A percentile compares a stretch with the other conserved stretches of the same genome.
These are phyloP conservation scores for Arxiozyma heterogenica DNA, from an alignment of 1,139 yeast species.

Conservation along the genomic window DNA sequence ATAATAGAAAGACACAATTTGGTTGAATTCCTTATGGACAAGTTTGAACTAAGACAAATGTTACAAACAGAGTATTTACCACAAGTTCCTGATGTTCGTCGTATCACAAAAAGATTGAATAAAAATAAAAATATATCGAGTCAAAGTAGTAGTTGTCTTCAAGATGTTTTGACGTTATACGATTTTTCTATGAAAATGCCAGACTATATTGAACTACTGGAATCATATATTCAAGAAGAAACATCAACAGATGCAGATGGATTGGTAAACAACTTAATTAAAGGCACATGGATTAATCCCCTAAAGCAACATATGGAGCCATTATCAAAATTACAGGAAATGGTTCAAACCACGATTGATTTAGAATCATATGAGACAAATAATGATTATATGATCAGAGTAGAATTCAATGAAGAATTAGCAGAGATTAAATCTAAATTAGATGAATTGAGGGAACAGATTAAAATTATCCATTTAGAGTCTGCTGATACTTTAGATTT, in stretches of 20 bases:
- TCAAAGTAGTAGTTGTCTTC: conserved; percentile 34
- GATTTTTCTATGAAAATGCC: conserved; percentile 70
- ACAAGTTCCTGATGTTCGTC: conserved; percentile 73
- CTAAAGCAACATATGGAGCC: conserved; percentile 42
- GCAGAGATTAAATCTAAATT: conserved; percentile 51
- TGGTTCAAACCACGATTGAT: conserved; percentile 89
- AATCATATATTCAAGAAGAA: conserved; percentile 34
- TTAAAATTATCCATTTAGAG: conserved; percentile 50
- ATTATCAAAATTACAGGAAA: conserved; percentile 62
- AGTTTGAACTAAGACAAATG: conserved; percentile 54
- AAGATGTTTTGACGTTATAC: conserved; percentile 85
- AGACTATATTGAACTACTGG: conserved; percentile 47
- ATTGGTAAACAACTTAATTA: conserved; percentile 33
- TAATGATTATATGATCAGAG: conserved; percentile 75
- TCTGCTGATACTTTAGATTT: conserved; percentile 69
- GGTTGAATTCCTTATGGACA: conserved; percentile 64
- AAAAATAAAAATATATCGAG: conserved; percentile 36
- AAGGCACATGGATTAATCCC: conserved; percentile 50
- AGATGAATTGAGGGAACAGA: conserved; percentile 45
- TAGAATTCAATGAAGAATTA: conserved; percentile 79
- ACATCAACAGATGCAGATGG: conserved; percentile 9
- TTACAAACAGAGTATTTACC: conserved; percentile 60
- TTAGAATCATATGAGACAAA: conserved; percentile 59
- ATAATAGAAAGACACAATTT: conserved; percentile 63
- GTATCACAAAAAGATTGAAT: conserved; percentile 57